These are phyloP conservation scores for Gossypium rotundifolium DNA, from an alignment of 345 rosid genomes.

Conservation along the genomic window DNA sequence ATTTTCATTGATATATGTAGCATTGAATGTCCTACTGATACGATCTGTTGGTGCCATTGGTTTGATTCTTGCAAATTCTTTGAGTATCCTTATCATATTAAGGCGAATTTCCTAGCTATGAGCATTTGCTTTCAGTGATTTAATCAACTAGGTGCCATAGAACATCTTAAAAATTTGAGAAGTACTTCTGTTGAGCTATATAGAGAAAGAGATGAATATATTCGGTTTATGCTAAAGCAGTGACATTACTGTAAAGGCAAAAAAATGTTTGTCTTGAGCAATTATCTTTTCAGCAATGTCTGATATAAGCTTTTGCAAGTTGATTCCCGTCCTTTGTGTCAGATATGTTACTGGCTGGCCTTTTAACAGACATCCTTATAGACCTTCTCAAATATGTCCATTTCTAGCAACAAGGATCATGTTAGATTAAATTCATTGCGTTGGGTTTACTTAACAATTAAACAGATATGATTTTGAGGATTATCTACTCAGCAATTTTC, in stretches of 20 bases:
- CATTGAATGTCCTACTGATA: slow-evolving; percentile 57
- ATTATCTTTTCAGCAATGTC: not conserved
- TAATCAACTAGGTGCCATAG: not conserved
- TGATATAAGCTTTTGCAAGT: not conserved
- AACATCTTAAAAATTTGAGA: not conserved
- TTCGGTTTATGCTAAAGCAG: not conserved
- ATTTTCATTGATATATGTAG: slow-evolving; percentile 59
- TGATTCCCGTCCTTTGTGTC: not conserved
- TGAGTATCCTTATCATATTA: slow-evolving; percentile 60
- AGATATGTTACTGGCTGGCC: not conserved
- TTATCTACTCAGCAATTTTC: slow-evolving; percentile 59
- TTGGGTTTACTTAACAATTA: slow-evolving; percentile 41
- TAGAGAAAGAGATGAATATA: not conserved
- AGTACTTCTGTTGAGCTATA: slow-evolving; percentile 1
- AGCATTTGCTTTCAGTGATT: not conserved
- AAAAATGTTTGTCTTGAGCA: not conserved
- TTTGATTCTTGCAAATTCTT: slow-evolving; percentile 78
- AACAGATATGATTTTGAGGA: slow-evolving; percentile 77
- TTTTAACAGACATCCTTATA: not conserved
- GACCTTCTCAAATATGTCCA: not conserved
- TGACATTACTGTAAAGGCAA: not conserved
- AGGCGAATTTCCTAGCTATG: not conserved
- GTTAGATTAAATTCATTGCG: not conserved
- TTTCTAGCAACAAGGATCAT: not conserved
- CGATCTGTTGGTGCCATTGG: slow-evolving; percentile 78